Percentiles rank a stretch among this genome's conserved stretches.
phyloP scores from a whole-genome alignment of 1,284 basidiomycete species.

The Trichosporon faecale region DNA sequence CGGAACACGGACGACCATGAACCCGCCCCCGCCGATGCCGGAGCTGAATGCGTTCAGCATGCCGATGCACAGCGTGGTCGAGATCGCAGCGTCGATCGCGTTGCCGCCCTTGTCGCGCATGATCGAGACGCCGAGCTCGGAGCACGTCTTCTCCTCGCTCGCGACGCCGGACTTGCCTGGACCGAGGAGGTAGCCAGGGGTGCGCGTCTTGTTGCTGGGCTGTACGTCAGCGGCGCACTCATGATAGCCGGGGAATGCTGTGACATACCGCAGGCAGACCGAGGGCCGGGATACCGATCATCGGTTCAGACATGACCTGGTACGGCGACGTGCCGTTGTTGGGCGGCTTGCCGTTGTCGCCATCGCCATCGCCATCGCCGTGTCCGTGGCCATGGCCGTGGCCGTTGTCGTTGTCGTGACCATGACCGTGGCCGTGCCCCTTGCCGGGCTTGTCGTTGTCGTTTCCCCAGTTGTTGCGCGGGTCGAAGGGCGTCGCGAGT shows the following conservation, averaged over 20 bases:
- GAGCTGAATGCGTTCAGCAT: conserved; percentile 50
- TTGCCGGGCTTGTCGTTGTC: neutral
- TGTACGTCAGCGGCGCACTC: neutral
- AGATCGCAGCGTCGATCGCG: conserved; percentile 28
- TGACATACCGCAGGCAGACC: neutral
- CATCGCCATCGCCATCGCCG: neutral
- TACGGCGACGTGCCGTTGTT: neutral
- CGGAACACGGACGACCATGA: conserved; percentile 19
- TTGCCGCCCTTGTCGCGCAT: conserved; percentile 12
- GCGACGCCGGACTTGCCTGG: conserved; percentile 3
- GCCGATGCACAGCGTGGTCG: conserved; percentile 51
- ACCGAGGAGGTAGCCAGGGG: neutral
- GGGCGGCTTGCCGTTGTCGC: neutral
- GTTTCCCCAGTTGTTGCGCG: neutral
- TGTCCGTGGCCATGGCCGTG: neutral
- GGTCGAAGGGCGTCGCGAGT: neutral
- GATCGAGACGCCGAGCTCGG: conserved; percentile 12
- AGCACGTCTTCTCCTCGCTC: conserved; percentile 11
- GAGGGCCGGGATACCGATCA: neutral
- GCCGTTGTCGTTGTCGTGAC: neutral
- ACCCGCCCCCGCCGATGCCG: conserved; percentile 48
- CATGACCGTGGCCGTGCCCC: neutral
- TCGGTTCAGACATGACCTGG: neutral
- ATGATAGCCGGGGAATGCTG: neutral
- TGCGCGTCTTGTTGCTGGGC: conserved; percentile 4